phyloP scores from a whole-genome alignment of 2,329 filamentous ascomycete species.

The Verticillium nubilum region DNA sequence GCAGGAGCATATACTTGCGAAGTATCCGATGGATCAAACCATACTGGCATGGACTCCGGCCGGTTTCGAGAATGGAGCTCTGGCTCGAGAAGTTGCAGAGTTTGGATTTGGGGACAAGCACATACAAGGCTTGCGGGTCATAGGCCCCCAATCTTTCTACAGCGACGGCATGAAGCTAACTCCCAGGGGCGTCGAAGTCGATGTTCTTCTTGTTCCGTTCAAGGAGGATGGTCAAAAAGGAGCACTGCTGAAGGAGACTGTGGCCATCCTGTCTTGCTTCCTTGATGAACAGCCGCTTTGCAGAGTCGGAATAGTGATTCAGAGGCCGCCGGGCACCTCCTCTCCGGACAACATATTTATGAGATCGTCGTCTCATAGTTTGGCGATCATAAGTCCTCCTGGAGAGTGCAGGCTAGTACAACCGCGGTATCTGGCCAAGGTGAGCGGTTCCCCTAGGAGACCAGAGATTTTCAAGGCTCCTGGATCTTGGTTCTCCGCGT shows the following conservation, averaged over 20 bases:
- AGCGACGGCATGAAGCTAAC: neutral
- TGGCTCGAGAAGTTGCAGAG: neutral
- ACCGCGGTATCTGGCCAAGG: too few relatives aligned
- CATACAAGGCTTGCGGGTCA: neutral
- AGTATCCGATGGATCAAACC: conserved; percentile 13
- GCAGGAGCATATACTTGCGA: conserved; percentile 19
- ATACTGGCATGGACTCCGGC: conserved; percentile 19
- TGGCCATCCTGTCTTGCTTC: neutral
- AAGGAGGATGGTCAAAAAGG: neutral
- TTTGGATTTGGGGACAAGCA: neutral
- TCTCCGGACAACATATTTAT: neutral
- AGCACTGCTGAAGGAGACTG: neutral
- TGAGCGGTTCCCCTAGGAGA: too few relatives aligned
- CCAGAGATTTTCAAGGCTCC: too few relatives aligned
- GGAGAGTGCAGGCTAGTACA: too few relatives aligned
- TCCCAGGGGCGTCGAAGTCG: neutral
- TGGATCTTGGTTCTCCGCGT: too few relatives aligned
- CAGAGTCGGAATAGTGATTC: neutral
- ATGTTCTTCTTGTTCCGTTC: neutral
- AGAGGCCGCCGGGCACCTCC: neutral
- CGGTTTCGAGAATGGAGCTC: too few relatives aligned
- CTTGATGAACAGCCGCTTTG: neutral
- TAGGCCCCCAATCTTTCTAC: neutral
- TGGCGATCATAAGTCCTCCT: neutral
- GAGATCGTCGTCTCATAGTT: neutral